Conservation (phyloP, 495 filamentous ascomycete genomes). For the Astrothelium subdiscretum region DNA sequence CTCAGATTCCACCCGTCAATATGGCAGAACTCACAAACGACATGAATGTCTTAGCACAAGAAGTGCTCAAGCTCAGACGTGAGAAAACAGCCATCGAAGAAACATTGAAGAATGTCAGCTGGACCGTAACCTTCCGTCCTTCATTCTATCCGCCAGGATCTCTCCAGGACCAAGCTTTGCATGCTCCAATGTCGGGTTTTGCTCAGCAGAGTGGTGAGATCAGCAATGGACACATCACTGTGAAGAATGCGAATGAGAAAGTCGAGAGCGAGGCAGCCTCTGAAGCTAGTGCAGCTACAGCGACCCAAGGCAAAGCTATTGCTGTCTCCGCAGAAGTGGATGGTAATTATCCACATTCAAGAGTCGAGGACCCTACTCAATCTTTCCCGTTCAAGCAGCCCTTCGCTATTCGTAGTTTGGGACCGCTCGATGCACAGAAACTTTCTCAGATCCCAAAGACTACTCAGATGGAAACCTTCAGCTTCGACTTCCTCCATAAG, state of each 20-base stretch:
- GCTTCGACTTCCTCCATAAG: slow-evolving; percentile 21
- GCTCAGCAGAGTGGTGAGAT: background rate
- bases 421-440: background rate
- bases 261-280: background rate
- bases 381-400: slow-evolving; percentile 5
- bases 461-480: slow-evolving; percentile 15
- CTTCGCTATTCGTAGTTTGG: slow-evolving; percentile 11
- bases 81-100: background rate
- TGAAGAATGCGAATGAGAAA: background rate
- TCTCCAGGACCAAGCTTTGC: background rate
- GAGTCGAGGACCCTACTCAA: background rate
- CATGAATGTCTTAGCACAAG: background rate
- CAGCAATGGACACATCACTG: background rate
- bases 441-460: background rate
- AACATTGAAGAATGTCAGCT: background rate
- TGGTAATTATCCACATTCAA: background rate
- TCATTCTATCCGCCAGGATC: background rate
- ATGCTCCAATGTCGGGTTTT: background rate
- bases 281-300: background rate
- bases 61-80: background rate
- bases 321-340: background rate
- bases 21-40: background rate
- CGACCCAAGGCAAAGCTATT: too few species aligned
- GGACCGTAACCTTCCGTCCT: background rate
- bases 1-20: background rate